These are phyloP conservation scores for Akebia trifoliata DNA, from an alignment of 164 flowering plant species.

Conservation along the genomic window DNA sequence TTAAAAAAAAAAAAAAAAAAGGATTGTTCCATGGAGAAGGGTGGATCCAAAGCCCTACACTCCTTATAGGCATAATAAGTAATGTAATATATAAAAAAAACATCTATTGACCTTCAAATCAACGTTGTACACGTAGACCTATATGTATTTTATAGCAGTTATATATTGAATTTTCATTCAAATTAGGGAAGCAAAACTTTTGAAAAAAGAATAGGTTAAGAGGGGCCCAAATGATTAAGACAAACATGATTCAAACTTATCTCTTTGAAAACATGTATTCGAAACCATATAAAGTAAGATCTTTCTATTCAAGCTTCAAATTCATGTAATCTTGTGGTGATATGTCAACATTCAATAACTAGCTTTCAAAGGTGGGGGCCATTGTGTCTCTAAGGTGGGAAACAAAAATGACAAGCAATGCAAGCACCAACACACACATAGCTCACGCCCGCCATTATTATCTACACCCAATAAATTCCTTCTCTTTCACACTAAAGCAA, in stretches of 20 bases:
- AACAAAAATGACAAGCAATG: slow-evolving; percentile 43
- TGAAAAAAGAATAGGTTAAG: slow-evolving; percentile 6
- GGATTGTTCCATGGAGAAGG: too few relatives aligned
- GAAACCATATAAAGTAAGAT: slow-evolving; percentile 9
- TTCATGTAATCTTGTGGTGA: slow-evolving; percentile 20
- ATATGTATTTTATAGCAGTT: too few relatives aligned
- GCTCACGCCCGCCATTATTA: slow-evolving; percentile 32
- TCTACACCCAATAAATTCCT: slow-evolving; percentile 19
- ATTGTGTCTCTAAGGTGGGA: slow-evolving; percentile 49
- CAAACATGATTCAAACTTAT: slow-evolving; percentile 20
- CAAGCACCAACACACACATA: slow-evolving; percentile 50
- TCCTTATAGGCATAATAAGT: too few relatives aligned
- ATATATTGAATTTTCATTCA: too few relatives aligned
- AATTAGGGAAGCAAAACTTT: slow-evolving; percentile 6
- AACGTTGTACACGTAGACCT: too few relatives aligned
- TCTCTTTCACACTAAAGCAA: slow-evolving; percentile 28
- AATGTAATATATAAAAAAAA: too few relatives aligned
- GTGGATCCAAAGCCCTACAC: too few relatives aligned
- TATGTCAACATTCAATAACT: slow-evolving; percentile 47
- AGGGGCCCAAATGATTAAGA: slow-evolving; percentile 21
- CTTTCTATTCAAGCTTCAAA: slow-evolving; percentile 15
- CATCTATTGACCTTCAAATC: too few relatives aligned
- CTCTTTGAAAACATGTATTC: slow-evolving; percentile 21
- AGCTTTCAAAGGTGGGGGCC: slow-evolving; percentile 28
- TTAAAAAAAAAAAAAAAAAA: too few relatives aligned